Evolutionary conservation across 192 early-diverging fungal genomes (phyloP), one percentile per base, ranked within the genome.

Genomic region (Umbelopsis sp.): DNA sequence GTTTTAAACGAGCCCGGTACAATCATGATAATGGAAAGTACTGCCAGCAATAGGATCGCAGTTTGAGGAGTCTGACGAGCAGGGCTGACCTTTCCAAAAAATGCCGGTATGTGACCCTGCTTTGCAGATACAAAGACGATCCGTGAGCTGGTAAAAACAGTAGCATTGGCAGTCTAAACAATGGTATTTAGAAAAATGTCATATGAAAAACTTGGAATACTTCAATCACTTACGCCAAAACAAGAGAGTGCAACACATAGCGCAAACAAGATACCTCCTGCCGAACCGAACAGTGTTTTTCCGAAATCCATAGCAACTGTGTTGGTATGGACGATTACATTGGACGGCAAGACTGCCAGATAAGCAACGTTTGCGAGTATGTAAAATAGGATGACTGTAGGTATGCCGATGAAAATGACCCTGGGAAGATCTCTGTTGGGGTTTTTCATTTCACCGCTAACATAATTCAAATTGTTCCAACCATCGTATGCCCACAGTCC

Each of bases 301-400:
- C 91, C 92, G 82, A 92, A 92, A 70, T 91, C 90, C 74, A 88
- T 80, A 2, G 85, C 85, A n/a, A 88, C 80, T 11, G 86, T 85
- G 67, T 91, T 87, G 1, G 92, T 90, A 64, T 83, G 80, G 50
- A 84, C 80, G 5, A 93, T 84, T 1, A 91, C 88, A 5, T 82
- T 85, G 23, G 88, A 81, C 10, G 90, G 88, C 23, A 96, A 82
- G 0, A 91, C 94, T 9, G 89, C 85, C 52, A 93, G 91, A 72
- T 93, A 96, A 1, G 94, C 91, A 2, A 92, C 85, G 72, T 95
- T 94, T 33, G 92, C 89, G 70, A 94, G 74, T 10, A 94, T 76
- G 75, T 96, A 96, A 23, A 89, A 87, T 16, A 89, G 50, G 2
- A 92, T 87, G 27, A 92, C 89, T 37, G 92, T 75, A 5, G 84